Conservation (phyloP, 495 filamentous ascomycete species). For the Trypethelium eluteriae region DNA sequence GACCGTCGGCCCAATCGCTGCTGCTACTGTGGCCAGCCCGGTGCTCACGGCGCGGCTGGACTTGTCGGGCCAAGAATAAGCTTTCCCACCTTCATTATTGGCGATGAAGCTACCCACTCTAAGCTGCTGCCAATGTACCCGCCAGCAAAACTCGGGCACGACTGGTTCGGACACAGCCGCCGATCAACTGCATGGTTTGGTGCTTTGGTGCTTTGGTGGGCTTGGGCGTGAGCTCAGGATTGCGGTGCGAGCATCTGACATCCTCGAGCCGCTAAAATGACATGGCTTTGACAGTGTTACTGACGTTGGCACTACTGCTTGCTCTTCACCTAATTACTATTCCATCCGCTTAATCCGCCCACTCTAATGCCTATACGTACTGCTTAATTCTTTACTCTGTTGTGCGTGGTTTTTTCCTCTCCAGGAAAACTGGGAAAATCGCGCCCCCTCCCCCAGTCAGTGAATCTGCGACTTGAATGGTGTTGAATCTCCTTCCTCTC, state of each 20-base stretch:
- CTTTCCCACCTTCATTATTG: not conserved
- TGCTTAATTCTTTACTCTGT: not conserved
- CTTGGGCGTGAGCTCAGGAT: too few species aligned
- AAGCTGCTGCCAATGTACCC: too few species aligned
- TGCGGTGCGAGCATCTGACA: slow-evolving; percentile 1
- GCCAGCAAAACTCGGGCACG: not conserved
- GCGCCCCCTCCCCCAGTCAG: not conserved
- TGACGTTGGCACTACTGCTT: too few species aligned
- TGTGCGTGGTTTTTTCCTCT: not conserved
- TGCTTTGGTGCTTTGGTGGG: too few species aligned
- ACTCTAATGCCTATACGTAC: not conserved
- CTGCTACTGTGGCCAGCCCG: not conserved
- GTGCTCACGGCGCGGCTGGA: slow-evolving; percentile 4
- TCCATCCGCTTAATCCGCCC: not conserved
- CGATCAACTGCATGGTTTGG: not conserved
- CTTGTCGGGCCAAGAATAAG: slow-evolving; percentile 9
- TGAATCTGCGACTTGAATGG: slow-evolving; percentile 8
- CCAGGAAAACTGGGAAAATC: not conserved
- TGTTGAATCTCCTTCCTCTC: slow-evolving; percentile 3
- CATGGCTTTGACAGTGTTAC: not conserved
- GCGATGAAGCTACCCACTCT: too few species aligned
- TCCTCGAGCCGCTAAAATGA: not conserved
- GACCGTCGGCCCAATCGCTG: not conserved
- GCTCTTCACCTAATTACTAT: not conserved
- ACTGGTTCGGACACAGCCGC: slow-evolving; percentile 8